Base-by-base conservation (phyloP, 2,329 filamentous ascomycete genomes). In the Myotisia sp. region DNA sequence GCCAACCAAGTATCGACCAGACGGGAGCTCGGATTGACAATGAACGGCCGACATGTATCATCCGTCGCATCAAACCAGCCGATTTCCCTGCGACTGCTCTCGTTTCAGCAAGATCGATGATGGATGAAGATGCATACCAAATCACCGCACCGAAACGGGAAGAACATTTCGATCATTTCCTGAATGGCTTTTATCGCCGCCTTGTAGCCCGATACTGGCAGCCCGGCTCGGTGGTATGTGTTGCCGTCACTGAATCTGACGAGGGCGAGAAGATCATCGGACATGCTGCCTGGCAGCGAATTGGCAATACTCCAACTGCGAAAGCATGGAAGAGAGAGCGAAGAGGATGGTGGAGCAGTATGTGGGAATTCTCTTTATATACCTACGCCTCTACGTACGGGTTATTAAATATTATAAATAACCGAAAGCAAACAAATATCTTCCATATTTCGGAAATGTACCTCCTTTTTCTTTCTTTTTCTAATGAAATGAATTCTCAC, bases 201-300 rank as follows among this genome's bases (percentile, higher is more conserved):
- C 21, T 37, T 4, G 45, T 42, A 34, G 24, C 24, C 24, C 26
- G 42, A 12, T 42, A 38, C 21, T 44, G 42, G 20, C 27, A 16
- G 23, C 38, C 39, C 22, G 43, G 44, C 7, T 36, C 37, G 12
- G 19, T 38, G 6, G 19, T 41, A 6, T 33, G 40, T 4, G 44
- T 42, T 9, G 44, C 42, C 12, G 41, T 47, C 7, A 39, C 41
- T 7, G 43, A 44, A 21, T 10, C 33, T 7, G 34, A 37, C 7
- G 31, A 37, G 23, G 40, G 38, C 13, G 30, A 28, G 14, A 44
- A 38, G 28, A 29, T 48, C 8, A 41, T 45, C 8, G 46, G 44
- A 10, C 37, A 42, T 29, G 33, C 36, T 36, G 27, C 41, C 26
- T 39, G 45, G 37, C 21, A 35, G 12, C 30, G 41, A 5, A 20